phyloP scores from a whole-genome alignment of 179 eudicot genomes.

The Actinidia arguta region DNA sequence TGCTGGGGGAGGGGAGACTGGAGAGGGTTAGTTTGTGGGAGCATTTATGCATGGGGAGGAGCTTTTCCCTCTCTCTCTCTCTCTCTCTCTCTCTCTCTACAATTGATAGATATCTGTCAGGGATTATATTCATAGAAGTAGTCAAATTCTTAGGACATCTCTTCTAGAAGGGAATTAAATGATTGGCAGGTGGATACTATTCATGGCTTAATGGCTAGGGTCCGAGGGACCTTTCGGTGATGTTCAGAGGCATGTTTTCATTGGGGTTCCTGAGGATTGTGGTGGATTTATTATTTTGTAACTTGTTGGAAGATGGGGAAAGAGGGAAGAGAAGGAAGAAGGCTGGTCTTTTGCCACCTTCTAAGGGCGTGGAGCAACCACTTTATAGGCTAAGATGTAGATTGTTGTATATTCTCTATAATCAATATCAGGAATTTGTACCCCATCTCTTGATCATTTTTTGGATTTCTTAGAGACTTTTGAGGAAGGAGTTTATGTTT shows the following conservation, averaged over 20 bases:
- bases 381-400: not conserved
- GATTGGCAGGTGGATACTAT: not conserved
- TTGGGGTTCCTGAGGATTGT: not conserved
- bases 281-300: not conserved
- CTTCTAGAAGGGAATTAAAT: not conserved
- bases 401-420: not conserved
- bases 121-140: not conserved
- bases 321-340: slow-evolving; percentile 1
- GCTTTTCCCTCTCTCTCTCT: not conserved
- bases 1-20: too few relatives aligned
- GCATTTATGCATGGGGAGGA: too few relatives aligned
- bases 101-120: not conserved
- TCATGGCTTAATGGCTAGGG: not conserved
- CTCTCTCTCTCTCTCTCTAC: not conserved
- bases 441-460: not conserved
- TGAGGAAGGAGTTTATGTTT: not conserved
- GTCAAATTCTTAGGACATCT: not conserved
- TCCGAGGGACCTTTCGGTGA: not conserved
- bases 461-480: not conserved
- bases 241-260: not conserved
- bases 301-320: not conserved
- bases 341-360: not conserved
- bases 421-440: not conserved
- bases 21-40: too few relatives aligned
- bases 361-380: not conserved